These are phyloP conservation scores for Mucor ambiguus DNA, from an alignment of 371 early-diverging fungal species.

Conservation along the genomic window DNA sequence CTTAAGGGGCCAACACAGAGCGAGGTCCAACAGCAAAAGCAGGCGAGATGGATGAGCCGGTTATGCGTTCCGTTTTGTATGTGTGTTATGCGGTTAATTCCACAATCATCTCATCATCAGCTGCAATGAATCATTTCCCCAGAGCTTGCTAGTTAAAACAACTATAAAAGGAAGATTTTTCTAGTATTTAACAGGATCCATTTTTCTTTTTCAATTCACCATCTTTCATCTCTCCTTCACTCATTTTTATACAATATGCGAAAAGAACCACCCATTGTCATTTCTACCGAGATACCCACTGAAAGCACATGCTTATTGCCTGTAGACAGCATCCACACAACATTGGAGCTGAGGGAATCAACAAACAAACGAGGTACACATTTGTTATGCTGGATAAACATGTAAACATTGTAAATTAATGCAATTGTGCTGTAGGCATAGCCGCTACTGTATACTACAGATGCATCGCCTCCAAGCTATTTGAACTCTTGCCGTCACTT, in stretches of 20 bases:
- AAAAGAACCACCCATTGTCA: neutral
- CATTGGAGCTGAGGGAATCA: neutral
- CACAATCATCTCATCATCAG: constrained; percentile 1
- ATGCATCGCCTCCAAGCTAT: constrained; percentile 7
- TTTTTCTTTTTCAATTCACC: neutral
- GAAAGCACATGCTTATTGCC: constrained; percentile 13
- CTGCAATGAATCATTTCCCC: neutral
- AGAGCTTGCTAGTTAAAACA: neutral
- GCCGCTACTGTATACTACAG: neutral
- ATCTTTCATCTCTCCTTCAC: neutral
- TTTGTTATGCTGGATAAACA: neutral
- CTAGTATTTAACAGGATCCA: constrained; percentile 1
- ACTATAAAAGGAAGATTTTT: constrained; percentile 6
- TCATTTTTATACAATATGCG: constrained; percentile 2
- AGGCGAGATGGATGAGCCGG: neutral
- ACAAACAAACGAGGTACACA: constrained; percentile 5
- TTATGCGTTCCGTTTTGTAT: neutral
- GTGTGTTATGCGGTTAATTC: neutral
- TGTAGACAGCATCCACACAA: neutral
- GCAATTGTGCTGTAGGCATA: neutral
- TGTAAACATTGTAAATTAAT: neutral
- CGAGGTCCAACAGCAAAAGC: too few relatives aligned
- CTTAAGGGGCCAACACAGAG: neutral
- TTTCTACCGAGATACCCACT: constrained; percentile 6
- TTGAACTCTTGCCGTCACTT: constrained; percentile 33